Evolutionary conservation across 305 asterid genomes (phyloP).

Genomic region (Fraxinus platypoda): DNA sequence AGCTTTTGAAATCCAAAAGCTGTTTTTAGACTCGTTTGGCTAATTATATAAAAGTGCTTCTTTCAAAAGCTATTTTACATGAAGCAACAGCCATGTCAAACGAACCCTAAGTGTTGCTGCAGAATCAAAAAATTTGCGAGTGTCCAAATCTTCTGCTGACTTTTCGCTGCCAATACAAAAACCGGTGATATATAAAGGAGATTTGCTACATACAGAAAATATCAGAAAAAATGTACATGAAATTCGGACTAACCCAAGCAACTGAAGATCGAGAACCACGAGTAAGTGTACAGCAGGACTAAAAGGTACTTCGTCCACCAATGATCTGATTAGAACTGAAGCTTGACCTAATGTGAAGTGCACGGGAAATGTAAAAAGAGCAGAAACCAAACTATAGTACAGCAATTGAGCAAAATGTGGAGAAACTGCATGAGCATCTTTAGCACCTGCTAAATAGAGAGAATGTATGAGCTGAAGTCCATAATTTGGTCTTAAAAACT

Average conservation of each 20-base stretch:
- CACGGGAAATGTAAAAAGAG: conserved; percentile 60
- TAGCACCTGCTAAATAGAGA: conserved; percentile 68
- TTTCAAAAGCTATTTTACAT: no score
- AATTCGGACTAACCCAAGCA: not conserved
- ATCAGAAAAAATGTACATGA: no score
- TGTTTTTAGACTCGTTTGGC: no score
- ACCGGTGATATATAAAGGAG: no score
- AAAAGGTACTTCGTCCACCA: conserved; percentile 71
- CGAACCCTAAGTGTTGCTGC: conserved; percentile 52
- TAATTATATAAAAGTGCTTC: no score
- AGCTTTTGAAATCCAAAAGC: no score
- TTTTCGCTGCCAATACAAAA: not conserved
- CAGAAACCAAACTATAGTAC: conserved; percentile 68
- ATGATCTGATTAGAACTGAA: conserved; percentile 35
- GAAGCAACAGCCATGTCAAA: no score
- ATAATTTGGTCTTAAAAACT: not conserved
- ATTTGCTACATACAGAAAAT: no score
- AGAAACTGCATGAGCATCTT: conserved; percentile 87
- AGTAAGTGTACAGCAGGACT: conserved; percentile 66
- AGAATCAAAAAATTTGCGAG: conserved; percentile 61
- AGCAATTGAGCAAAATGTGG: conserved; percentile 83
- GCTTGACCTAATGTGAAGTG: conserved; percentile 53
- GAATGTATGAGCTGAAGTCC: not conserved
- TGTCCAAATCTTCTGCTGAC: conserved; percentile 66
- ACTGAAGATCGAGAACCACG: conserved; percentile 68